A percentile compares a stretch with the other conserved stretches of the same genome.
phyloP scores from a whole-genome alignment of 2,329 filamentous ascomycete genomes.

The Neoscytalidium dimidiatum region DNA sequence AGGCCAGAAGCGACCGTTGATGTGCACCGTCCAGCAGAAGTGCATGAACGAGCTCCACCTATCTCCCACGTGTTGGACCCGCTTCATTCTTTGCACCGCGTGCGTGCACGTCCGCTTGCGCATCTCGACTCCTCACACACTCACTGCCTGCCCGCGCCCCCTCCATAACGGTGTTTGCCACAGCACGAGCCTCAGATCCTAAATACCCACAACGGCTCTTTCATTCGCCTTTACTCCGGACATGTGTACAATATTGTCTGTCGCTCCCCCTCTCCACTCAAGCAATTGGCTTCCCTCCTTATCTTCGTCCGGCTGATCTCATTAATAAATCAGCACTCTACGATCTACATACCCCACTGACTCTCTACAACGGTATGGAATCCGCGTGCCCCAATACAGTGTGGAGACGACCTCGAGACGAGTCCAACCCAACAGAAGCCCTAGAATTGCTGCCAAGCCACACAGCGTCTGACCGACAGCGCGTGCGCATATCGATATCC shows the following conservation, averaged over 20 bases:
- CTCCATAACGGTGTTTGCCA: not conserved
- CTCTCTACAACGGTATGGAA: not conserved
- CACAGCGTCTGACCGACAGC: not conserved
- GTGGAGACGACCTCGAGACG: not conserved
- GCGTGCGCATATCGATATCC: no score
- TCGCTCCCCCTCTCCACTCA: not conserved
- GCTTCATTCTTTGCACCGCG: not conserved
- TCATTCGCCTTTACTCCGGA: not conserved
- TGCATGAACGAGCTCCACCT: slow-evolving; percentile 9
- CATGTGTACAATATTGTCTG: not conserved
- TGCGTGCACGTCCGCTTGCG: not conserved
- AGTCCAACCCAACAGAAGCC: not conserved
- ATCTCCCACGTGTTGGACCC: slow-evolving; percentile 7
- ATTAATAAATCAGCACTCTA: not conserved
- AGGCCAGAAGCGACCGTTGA: not conserved
- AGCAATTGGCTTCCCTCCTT: not conserved
- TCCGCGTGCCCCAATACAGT: no score
- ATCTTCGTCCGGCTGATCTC: not conserved
- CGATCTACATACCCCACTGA: not conserved
- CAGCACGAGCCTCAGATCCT: slow-evolving; percentile 2
- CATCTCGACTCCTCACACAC: not conserved
- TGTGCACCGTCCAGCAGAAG: not conserved
- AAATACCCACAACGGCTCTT: not conserved
- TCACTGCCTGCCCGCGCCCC: not conserved
- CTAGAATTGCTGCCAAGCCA: not conserved